Evolutionary conservation across 2,329 filamentous ascomycete species (phyloP), one percentile per base, ranked within the genome.

Genomic region (Diplodia sapinea): DNA sequence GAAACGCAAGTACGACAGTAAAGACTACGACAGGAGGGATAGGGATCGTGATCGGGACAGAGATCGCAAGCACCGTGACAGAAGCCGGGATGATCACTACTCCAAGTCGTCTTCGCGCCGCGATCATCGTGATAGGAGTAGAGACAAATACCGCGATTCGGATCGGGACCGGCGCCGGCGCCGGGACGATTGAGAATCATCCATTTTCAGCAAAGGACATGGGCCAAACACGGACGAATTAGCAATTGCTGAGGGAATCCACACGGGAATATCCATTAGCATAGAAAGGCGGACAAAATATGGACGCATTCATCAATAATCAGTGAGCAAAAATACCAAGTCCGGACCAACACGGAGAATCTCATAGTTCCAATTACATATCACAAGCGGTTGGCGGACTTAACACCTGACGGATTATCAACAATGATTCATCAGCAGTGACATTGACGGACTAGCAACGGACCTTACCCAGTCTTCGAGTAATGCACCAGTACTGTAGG

Each of bases 1-100:
- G 31, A 40, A 29, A 15, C 66, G 57, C 2, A 64, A 68, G 29
- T 62, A 67, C 33, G 65, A 67, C 43, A 66, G 43, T 52, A 66
- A 51, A 29, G 65, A 67, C 47, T 62, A 67, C 15, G 65, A 67
- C 36, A 23, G 56, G 17, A 38, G 43, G 29, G 65, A 66, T 43
- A 43, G 65, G 26, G 64, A 66, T 20, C 38, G 64, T 3, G 52
- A 66, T 26, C 64, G 64, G 8, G 64, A 66, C 29, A 29, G 66
- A 38, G 38, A 55, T 38, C 66, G 57, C 51, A 47, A 56, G 23
- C 36, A 36, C 17, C 33, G 55, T 13, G 65, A 67, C 8, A 54
- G n/a, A 29, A 38, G 40, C 9, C 43, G 49, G 13, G 51, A 64
- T 9, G 66, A 31, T 13, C 31, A 54, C n/a, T 36, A 36, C 31